phyloP scores from a whole-genome alignment of 2,329 filamentous ascomycete genomes.

The Ascochyta lentis region DNA sequence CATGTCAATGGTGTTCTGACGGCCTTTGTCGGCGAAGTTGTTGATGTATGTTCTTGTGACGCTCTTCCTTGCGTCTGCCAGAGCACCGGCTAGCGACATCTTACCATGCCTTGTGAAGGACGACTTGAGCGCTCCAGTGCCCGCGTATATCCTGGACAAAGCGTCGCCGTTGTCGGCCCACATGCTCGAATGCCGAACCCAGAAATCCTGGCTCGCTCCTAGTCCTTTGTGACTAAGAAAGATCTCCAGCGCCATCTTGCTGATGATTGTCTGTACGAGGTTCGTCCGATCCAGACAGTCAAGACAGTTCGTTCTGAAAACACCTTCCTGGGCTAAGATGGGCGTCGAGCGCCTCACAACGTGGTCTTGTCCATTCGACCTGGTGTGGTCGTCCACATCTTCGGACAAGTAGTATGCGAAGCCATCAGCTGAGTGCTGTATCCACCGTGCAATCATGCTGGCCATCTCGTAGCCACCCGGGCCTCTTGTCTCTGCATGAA shows the following conservation, averaged over 20 bases:
- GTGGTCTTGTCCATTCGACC: constrained; percentile 51
- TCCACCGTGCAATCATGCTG: constrained; percentile 78
- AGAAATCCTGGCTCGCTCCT: constrained; percentile 78
- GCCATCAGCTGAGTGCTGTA: constrained; percentile 78
- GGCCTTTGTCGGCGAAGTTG: constrained; percentile 91
- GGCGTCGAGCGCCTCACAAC: constrained; percentile 61
- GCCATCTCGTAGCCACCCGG: constrained; percentile 89
- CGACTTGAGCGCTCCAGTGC: constrained; percentile 92
- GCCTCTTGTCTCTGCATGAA: constrained; percentile 90
- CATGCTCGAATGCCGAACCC: constrained; percentile 87
- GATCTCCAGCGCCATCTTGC: constrained; percentile 86
- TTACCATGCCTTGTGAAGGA: constrained; percentile 94
- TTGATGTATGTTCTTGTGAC: constrained; percentile 95
- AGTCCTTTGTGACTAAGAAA: constrained; percentile 79
- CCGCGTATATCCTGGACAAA: constrained; percentile 93
- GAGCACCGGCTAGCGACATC: constrained; percentile 90
- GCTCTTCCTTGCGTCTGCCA: constrained; percentile 95
- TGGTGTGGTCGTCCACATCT: constrained; percentile 64
- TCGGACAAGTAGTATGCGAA: constrained; percentile 94
- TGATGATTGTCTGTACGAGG: constrained; percentile 93
- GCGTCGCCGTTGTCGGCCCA: constrained; percentile 99
- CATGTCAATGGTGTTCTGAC: constrained; percentile 94
- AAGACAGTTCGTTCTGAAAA: constrained; percentile 94
- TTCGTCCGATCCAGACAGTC: constrained; percentile 97
- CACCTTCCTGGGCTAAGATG: constrained; percentile 89